phyloP scores from a whole-genome alignment of 2,329 filamentous ascomycete species.

The Dactylellina leptospora region DNA sequence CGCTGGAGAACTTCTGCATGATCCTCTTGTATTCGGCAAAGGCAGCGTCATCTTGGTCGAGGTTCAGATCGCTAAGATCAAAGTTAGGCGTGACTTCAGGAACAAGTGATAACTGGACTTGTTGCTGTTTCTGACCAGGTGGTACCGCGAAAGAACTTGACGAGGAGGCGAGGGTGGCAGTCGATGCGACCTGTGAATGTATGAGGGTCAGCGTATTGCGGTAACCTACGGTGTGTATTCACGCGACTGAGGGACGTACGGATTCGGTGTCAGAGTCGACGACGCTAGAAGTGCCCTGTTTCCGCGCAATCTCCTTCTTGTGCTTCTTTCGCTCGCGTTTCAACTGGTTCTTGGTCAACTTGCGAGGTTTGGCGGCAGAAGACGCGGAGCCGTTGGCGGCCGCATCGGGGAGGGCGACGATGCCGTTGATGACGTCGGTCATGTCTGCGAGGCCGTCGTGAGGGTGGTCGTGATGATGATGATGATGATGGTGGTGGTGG shows the following conservation, averaged over 20 bases:
- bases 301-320: constrained; percentile 75
- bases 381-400: constrained; percentile 41
- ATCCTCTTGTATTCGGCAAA: constrained; percentile 85
- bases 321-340: constrained; percentile 94
- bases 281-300: constrained; percentile 58
- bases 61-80: constrained; percentile 63
- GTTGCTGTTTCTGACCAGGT: constrained; percentile 53
- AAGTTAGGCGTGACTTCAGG: constrained; percentile 63
- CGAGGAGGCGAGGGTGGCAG: constrained; percentile 53
- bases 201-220: constrained; percentile 38
- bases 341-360: constrained; percentile 93
- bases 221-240: not conserved
- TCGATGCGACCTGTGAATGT: constrained; percentile 51
- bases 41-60: constrained; percentile 76
- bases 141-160: constrained; percentile 25
- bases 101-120: constrained; percentile 58
- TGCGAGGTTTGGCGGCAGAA: constrained; percentile 60
- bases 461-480: not conserved
- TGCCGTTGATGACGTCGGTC: constrained; percentile 47
- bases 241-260: constrained; percentile 53
- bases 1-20: constrained; percentile 77
- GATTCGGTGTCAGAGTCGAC: constrained; percentile 59
- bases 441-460: constrained; percentile 9
- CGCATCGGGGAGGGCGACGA: constrained; percentile 27
- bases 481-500: constrained; percentile 11